phyloP scores from a whole-genome alignment of 1,284 basidiomycete genomes.

The Tylopilus sp. region DNA sequence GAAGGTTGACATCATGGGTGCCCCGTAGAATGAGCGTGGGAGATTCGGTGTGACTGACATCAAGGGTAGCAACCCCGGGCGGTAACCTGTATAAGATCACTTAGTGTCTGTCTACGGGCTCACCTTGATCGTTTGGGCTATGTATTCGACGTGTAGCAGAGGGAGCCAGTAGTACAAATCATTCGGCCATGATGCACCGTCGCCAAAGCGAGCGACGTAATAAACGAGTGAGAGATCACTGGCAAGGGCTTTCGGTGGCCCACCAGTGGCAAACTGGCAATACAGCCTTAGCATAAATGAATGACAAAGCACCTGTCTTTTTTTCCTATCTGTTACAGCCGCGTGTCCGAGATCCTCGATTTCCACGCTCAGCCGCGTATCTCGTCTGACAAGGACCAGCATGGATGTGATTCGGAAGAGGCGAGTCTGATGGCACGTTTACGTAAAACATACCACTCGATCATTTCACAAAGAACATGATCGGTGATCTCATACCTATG shows the following conservation, averaged over 20 bases:
- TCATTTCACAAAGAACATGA: not conserved
- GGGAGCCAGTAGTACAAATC: not conserved
- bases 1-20: constrained; percentile 10
- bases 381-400: not conserved
- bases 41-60: constrained; percentile 5
- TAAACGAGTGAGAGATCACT: no score
- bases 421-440: not conserved
- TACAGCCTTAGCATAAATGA: no score
- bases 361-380: not conserved
- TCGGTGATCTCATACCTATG: not conserved
- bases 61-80: not conserved
- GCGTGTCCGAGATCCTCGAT: not conserved
- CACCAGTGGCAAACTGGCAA: no score
- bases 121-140: not conserved
- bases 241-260: no score
- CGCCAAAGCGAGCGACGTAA: no score
- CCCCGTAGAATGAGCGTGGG: constrained; percentile 11
- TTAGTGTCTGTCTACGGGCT: not conserved
- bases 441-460: not conserved
- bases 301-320: not conserved
- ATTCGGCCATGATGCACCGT: not conserved
- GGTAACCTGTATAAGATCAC: not conserved
- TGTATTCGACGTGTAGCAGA: not conserved
- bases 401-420: not conserved
- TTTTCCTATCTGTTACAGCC: not conserved